phyloP scores from a whole-genome alignment of 139 green algal species.

The Chlamydomonas schloesseri region DNA sequence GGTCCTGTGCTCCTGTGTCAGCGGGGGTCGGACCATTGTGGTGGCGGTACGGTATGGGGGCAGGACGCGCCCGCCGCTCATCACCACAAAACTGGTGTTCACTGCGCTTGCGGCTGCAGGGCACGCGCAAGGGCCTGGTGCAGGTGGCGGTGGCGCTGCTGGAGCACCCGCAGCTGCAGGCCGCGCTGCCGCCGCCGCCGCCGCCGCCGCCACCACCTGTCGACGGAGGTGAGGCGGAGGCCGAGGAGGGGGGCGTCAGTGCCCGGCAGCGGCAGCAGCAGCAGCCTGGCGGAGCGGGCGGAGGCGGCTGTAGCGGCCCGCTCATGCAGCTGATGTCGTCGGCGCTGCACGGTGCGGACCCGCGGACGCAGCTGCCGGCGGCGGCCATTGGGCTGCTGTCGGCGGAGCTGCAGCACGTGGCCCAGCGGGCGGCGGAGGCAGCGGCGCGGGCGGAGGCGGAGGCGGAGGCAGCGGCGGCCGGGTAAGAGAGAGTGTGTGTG shows the following conservation, averaged over 20 bases:
- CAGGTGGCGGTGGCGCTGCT: not conserved
- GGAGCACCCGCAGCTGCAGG: not conserved
- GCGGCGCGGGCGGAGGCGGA: not conserved
- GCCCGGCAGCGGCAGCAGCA: not conserved
- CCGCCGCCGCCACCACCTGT: not conserved
- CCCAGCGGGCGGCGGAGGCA: not conserved
- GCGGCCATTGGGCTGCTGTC: not conserved
- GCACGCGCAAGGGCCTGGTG: slow-evolving; percentile 17
- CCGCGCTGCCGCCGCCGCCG: not conserved
- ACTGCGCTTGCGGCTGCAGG: not conserved
- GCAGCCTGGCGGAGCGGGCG: no score
- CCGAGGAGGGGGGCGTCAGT: not conserved
- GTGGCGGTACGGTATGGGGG: not conserved
- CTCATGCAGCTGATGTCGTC: not conserved
- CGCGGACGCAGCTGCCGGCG: slow-evolving; percentile 1
- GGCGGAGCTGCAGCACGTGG: not conserved
- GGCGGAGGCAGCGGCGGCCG: not conserved
- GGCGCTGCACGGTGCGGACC: slow-evolving; percentile 9
- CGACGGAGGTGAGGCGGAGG: not conserved
- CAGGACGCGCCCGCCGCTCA: not conserved
- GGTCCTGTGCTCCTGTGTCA: no score
- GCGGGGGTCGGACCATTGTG: no score
- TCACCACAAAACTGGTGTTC: no score
- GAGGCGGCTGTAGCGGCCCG: not conserved
- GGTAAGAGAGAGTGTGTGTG: no score